phyloP scores from a whole-genome alignment of 495 filamentous ascomycete genomes.

The Hypoxylon cercidicola region DNA sequence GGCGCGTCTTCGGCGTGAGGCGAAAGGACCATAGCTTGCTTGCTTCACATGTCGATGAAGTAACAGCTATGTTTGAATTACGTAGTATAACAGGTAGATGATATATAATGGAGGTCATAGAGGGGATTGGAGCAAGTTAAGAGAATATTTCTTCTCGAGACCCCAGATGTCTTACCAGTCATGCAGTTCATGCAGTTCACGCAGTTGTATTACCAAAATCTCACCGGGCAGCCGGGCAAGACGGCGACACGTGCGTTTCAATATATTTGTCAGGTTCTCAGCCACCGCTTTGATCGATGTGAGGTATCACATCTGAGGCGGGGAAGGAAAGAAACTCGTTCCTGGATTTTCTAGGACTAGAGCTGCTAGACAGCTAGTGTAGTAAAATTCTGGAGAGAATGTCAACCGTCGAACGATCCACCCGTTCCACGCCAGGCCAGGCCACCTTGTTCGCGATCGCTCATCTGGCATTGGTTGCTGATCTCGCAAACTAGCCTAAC shows the following conservation, averaged over 20 bases:
- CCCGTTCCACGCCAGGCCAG: constrained; percentile 9
- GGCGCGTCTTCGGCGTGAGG: constrained; percentile 7
- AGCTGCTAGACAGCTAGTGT: background rate
- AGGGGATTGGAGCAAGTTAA: too few relatives aligned
- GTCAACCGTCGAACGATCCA: constrained; percentile 14
- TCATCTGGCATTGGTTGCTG: constrained; percentile 43
- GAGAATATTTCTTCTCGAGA: constrained; percentile 4
- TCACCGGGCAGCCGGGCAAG: constrained; percentile 19
- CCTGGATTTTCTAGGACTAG: constrained; percentile 5
- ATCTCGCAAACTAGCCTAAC: constrained; percentile 39
- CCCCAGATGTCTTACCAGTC: constrained; percentile 27
- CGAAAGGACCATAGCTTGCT: constrained; percentile 9
- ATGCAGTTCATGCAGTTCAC: too few relatives aligned
- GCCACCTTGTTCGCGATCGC: constrained; percentile 37
- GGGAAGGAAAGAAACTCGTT: constrained; percentile 23
- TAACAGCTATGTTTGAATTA: constrained; percentile 7
- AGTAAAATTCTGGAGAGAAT: constrained; percentile 15
- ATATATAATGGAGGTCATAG: background rate
- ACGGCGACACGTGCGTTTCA: constrained; percentile 31
- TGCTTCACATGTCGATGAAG: constrained; percentile 11
- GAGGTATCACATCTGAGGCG: constrained; percentile 26
- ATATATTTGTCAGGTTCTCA: constrained; percentile 30
- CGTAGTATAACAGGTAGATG: constrained; percentile 1
- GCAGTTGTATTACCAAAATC: too few relatives aligned
- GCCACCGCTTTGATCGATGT: constrained; percentile 15